Percentiles rank a stretch among this genome's conserved stretches.
These are phyloP conservation scores for Mycena capillaripes DNA, from an alignment of 768 basidiomycete genomes.

Conservation along the genomic window DNA sequence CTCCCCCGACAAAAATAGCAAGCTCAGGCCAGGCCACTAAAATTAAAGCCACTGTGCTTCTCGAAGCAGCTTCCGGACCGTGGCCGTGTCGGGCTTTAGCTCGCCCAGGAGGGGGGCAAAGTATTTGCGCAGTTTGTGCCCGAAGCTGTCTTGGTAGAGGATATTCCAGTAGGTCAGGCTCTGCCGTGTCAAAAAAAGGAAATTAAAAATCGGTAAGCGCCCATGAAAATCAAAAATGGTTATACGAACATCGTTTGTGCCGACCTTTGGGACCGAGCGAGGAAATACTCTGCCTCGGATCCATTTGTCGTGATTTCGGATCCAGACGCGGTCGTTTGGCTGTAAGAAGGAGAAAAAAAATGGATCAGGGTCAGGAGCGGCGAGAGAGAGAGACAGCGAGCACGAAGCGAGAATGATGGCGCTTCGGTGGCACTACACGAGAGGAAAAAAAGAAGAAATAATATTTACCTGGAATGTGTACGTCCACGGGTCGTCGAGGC, in stretches of 20 bases:
- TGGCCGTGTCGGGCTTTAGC: slow-evolving; percentile 69
- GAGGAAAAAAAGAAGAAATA: neutral
- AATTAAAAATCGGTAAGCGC: neutral
- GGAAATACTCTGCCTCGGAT: slow-evolving; percentile 33
- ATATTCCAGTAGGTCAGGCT: slow-evolving; percentile 52
- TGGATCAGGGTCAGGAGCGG: neutral
- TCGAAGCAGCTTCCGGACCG: slow-evolving; percentile 61
- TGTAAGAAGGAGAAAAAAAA: neutral
- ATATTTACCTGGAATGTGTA: slow-evolving; percentile 66
- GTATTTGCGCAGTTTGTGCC: slow-evolving; percentile 66
- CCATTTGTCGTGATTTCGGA: slow-evolving; percentile 34
- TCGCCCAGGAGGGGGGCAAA: slow-evolving; percentile 77
- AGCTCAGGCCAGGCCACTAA: neutral
- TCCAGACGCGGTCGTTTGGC: slow-evolving; percentile 32
- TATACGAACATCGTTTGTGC: slow-evolving; percentile 25
- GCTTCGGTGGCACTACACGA: slow-evolving; percentile 11
- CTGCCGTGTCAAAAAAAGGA: slow-evolving; percentile 12
- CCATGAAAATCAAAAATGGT: neutral
- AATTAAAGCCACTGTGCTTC: slow-evolving; percentile 62
- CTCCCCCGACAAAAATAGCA: neutral
- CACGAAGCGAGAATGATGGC: slow-evolving; percentile 25
- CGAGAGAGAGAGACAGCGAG: slow-evolving; percentile 13
- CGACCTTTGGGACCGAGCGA: slow-evolving; percentile 30
- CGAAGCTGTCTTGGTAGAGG: slow-evolving; percentile 68
- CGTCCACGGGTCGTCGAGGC: slow-evolving; percentile 65